Conservation (phyloP, 495 filamentous ascomycete genomes). For the Halenospora varia region DNA sequence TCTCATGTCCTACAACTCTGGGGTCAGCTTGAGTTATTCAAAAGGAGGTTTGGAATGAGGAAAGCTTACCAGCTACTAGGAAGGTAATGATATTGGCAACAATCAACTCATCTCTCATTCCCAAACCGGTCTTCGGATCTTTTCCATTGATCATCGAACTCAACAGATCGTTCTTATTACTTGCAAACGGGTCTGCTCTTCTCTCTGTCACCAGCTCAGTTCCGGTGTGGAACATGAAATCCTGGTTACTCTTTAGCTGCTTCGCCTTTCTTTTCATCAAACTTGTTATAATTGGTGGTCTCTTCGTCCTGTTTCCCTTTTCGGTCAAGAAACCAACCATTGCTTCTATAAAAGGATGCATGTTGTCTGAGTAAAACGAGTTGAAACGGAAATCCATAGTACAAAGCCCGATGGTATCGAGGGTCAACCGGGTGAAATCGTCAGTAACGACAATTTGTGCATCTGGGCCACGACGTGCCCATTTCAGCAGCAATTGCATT, state of each 20-base stretch:
- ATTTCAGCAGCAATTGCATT: slow-evolving; percentile 53
- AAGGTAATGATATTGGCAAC: slow-evolving; percentile 47
- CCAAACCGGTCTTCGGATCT: slow-evolving; percentile 48
- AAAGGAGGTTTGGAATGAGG: not conserved
- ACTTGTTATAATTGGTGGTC: slow-evolving; percentile 36
- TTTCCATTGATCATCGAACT: slow-evolving; percentile 53
- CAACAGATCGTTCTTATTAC: slow-evolving; percentile 54
- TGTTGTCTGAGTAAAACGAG: slow-evolving; percentile 54
- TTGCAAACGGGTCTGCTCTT: slow-evolving; percentile 28
- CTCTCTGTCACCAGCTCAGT: slow-evolving; percentile 40
- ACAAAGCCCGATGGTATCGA: slow-evolving; percentile 54
- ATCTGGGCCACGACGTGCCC: slow-evolving; percentile 47
- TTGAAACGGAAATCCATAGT: slow-evolving; percentile 62
- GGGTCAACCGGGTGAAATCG: slow-evolving; percentile 56
- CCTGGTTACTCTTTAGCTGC: not conserved
- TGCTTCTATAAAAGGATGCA: slow-evolving; percentile 55
- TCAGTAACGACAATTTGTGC: slow-evolving; percentile 42
- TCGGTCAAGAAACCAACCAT: slow-evolving; percentile 47
- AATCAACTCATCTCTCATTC: slow-evolving; percentile 43
- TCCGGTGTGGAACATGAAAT: not conserved
- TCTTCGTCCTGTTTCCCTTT: slow-evolving; percentile 32
- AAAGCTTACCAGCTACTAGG: slow-evolving; percentile 36
- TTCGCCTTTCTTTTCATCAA: slow-evolving; percentile 25
- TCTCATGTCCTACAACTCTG: slow-evolving; percentile 57
- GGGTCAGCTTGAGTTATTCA: too few species aligned